Conservation (phyloP, 306 rosid genomes). For the Inga leiocalycina region DNA sequence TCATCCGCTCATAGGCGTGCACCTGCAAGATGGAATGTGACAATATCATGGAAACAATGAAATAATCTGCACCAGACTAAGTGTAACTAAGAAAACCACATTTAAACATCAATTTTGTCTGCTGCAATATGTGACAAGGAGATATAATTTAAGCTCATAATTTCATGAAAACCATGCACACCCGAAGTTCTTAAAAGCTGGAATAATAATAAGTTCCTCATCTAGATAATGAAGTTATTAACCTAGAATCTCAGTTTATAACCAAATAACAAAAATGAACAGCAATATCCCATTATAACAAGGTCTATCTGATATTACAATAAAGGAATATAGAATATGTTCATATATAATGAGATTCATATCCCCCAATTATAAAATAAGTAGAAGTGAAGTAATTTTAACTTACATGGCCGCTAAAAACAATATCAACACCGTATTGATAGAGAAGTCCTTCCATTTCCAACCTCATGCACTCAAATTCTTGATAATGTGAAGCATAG, state of each 20-base stretch:
- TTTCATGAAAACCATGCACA: background rate
- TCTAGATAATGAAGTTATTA: background rate
- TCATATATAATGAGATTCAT: background rate
- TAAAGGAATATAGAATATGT: conserved; percentile 26
- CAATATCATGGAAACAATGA: conserved; percentile 8
- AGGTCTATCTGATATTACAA: background rate
- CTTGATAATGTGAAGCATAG: conserved; percentile 89
- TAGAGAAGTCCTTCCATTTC: conserved; percentile 91
- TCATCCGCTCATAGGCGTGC: conserved; percentile 93
- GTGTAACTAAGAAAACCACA: background rate
- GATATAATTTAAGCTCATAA: background rate
- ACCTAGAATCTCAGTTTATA: background rate
- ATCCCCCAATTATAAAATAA: conserved; percentile 14
- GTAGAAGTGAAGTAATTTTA: conserved; percentile 18
- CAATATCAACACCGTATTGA: conserved; percentile 65
- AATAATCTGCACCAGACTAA: conserved; percentile 7
- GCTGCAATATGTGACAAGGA: background rate
- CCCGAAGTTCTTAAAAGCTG: background rate
- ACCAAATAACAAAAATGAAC: background rate
- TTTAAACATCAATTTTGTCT: background rate
- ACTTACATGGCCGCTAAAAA: conserved; percentile 92
- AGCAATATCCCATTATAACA: background rate
- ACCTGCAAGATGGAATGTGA: conserved; percentile 54
- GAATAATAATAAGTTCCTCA: background rate
- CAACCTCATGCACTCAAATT: conserved; percentile 93